A percentile compares a stretch with the other conserved stretches of the same genome.
These are phyloP conservation scores for Stephanodiscus triporus DNA, from an alignment of 108 stramenopile species.

Conservation along the genomic window DNA sequence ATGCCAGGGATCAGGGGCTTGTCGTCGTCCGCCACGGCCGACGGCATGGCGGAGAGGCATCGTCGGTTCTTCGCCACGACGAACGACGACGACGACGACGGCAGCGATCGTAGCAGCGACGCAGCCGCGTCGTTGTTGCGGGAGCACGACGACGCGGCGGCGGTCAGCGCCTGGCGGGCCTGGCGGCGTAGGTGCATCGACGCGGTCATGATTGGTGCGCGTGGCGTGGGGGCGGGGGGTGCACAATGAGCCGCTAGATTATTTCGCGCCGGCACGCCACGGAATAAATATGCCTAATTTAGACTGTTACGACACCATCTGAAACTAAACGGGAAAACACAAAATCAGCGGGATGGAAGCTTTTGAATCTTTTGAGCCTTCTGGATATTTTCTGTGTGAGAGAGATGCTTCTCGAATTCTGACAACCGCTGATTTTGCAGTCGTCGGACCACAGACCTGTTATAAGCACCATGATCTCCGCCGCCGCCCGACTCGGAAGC, in stretches of 20 bases:
- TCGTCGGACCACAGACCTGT: too few species aligned
- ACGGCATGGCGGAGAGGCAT: conserved; percentile 32
- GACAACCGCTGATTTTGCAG: too few species aligned
- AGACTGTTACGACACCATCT: background rate
- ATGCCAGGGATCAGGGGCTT: conserved; percentile 68
- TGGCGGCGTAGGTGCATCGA: conserved; percentile 28
- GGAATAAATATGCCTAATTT: background rate
- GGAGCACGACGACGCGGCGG: conserved; percentile 8
- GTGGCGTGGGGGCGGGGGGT: background rate
- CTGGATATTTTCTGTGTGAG: too few species aligned
- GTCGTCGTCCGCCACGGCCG: conserved; percentile 16
- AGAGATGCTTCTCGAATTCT: too few species aligned
- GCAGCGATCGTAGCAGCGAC: background rate
- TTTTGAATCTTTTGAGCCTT: too few species aligned
- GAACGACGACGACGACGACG: background rate
- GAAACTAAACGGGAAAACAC: too few species aligned
- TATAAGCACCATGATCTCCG: conserved; percentile 17
- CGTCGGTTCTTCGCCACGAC: conserved; percentile 1
- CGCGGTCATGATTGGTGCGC: conserved; percentile 33
- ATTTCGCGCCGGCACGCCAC: background rate
- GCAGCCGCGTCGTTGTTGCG: background rate
- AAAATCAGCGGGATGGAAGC: too few species aligned
- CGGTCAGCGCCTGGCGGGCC: conserved; percentile 12
- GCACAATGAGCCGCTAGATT: too few species aligned
- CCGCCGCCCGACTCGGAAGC: conserved; percentile 30